A percentile compares a stretch with the other conserved stretches of the same genome.
Evolutionary conservation across 306 rosid genomes (phyloP).

Genomic region (Sophora flavescens): DNA sequence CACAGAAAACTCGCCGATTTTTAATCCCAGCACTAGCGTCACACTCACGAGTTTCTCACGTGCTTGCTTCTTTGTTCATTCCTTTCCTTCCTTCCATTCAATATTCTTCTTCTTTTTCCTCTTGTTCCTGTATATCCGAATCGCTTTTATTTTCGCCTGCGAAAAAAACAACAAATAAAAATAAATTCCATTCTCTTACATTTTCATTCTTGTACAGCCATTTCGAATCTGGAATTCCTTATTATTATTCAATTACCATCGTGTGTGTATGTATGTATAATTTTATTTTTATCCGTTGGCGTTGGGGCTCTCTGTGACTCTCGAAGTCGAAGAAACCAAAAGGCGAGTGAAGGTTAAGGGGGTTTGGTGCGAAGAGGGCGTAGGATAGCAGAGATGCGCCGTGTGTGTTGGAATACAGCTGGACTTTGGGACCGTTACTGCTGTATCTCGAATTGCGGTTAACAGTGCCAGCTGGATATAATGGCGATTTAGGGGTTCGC

Average conservation of each 20-base stretch:
- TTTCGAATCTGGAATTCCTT: conserved; percentile 5
- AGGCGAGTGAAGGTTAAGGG: neutral
- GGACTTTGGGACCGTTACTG: conserved; percentile 67
- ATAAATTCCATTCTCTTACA: neutral
- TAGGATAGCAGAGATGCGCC: conserved; percentile 52
- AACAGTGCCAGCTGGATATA: conserved; percentile 63
- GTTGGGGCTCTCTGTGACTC: neutral
- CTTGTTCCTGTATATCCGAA: conserved; percentile 45
- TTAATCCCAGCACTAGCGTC: conserved; percentile 35
- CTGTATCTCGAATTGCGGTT: conserved; percentile 49
- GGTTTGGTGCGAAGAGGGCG: neutral
- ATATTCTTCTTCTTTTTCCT: conserved; percentile 54
- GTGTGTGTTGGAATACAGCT: conserved; percentile 61
- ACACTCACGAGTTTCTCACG: neutral
- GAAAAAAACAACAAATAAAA: neutral
- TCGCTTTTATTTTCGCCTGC: neutral
- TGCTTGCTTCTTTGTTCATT: neutral
- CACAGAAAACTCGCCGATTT: conserved; percentile 87
- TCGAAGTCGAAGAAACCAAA: neutral
- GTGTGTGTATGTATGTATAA: neutral
- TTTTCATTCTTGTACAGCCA: neutral
- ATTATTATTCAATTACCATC: no score
- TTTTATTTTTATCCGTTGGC: neutral
- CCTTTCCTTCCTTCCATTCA: conserved; percentile 22
- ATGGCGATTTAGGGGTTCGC: no score